Evolutionary conservation across 192 early-diverging fungal genomes (phyloP), one percentile per base, ranked within the genome.

Genomic region (Backusella tuberculispora): DNA sequence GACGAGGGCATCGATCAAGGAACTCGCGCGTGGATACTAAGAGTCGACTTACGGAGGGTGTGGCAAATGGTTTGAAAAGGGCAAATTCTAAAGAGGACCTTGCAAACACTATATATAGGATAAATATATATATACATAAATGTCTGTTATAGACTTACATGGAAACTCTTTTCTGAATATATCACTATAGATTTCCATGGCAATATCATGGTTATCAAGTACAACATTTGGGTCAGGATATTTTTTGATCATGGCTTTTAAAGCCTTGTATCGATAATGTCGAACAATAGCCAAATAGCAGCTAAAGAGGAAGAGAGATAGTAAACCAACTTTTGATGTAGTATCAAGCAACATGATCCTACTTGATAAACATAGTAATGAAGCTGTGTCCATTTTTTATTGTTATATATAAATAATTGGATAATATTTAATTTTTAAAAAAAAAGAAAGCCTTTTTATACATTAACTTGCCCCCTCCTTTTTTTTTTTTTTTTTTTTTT

Each of bases 11-110:
- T 4, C 60, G 5, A 5, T 70, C 46, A 3, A 44, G 41, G 41
- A 86, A 78, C 70, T 83, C 72, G 15, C 48, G 24, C 0, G 85
- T 85, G 2, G 73, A 63, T 0, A 71, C 76, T 0, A 86, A 60
- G 34, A 85, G 66, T 56, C 80, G 80, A 69, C 78, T 80, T 41
- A 86, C 79, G n/a, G 76, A 66, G 6, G 85, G 85, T 29, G 83
- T 72, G 26, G 69, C 77, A 44, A 79, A 83, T 5, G 85, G 84
- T 48, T 81, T 82, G 70, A 86, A 81, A n/a, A 83, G 63, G 0
- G 78, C 83, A 75, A 85, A 81, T 50, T 85, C 80, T 0, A 82
- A 63, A 0, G 80, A 68, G 13, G 75, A 43, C 4, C 66, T 53
- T 46, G 75, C 43, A 37, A 77, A 43, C 26, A 70, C 75, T 77